Conservation (phyloP, 495 filamentous ascomycete species). For the Trichoderma gamsii region DNA sequence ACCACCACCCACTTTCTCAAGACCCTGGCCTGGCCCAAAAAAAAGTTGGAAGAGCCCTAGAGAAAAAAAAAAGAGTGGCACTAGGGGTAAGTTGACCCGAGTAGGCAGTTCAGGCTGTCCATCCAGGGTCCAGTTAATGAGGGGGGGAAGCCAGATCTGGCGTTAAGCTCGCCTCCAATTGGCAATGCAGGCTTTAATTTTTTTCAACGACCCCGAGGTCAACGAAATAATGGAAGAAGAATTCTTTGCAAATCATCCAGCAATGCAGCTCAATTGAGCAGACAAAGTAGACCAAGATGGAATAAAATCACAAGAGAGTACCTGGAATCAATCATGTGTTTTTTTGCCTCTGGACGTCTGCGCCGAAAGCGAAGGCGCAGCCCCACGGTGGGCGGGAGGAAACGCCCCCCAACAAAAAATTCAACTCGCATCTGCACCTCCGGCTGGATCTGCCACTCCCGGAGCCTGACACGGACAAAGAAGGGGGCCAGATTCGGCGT, state of each 20-base stretch:
- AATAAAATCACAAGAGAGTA: not conserved
- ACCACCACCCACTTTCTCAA: too few relatives aligned
- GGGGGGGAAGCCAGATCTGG: not conserved
- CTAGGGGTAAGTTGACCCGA: too few relatives aligned
- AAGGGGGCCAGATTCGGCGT: not conserved
- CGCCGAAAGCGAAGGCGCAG: too few relatives aligned
- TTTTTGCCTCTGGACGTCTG: too few relatives aligned
- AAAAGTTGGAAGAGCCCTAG: too few relatives aligned
- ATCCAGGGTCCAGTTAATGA: conserved; percentile 7
- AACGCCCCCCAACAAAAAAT: too few relatives aligned
- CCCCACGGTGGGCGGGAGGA: too few relatives aligned
- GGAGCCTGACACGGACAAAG: not conserved
- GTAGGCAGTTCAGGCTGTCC: too few relatives aligned
- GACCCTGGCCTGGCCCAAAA: too few relatives aligned
- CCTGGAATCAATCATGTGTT: not conserved
- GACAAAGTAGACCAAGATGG: not conserved
- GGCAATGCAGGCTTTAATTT: not conserved
- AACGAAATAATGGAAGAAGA: too few relatives aligned
- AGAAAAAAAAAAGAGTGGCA: too few relatives aligned
- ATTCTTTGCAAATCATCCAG: not conserved
- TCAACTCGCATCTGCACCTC: too few relatives aligned
- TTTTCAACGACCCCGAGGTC: not conserved
- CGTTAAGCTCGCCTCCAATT: conserved; percentile 7
- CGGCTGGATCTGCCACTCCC: not conserved
- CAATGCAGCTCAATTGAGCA: not conserved